Evolutionary conservation across 257 asterid genomes (phyloP), one percentile per base, ranked within the genome.

Genomic region (Fraxinus americana): DNA sequence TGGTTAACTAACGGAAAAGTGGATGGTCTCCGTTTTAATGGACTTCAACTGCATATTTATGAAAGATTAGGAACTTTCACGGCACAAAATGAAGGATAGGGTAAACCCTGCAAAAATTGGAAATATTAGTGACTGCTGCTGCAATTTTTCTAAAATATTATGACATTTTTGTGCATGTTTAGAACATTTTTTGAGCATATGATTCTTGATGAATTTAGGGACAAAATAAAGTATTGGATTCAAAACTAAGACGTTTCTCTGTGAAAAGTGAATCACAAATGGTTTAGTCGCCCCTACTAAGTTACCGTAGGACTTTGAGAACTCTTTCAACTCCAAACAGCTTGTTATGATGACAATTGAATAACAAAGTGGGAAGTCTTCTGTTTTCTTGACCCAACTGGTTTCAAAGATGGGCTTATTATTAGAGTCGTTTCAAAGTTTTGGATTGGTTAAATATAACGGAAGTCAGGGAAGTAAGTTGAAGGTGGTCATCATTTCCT

Each of bases 401-500:
- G 27, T 77, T 67, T 48, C 21, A 16, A 14, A 48, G 39, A 14
- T 39, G 66, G 45, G 35, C 14, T 27, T n/a, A 71, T 5, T 8
- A 19, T 7, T 65, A 41, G 75, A 23, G 14, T 29, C 23, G 41
- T 52, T 59, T 17, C 7, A 32, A 63, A n/a, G 21, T 14, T 5
- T 75, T 50, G 59, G 48, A 45, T 35, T 73, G 45, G 9, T 45
- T 70, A 61, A 70, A 61, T 67, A 59, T 38, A 78, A 17, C 63
- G 68, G 83, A 71, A 75, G 48, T 30, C 81, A 13, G 69, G 70
- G 70, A 75, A 78, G 84, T 25, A 77, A 72, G 76, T 57, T 71
- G 82, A 81, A n/a, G 81, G 66, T 76, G 61, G 73, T 39, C 67
- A 50, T 78, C 13, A 73, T 74, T 88, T 84, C 65, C 87, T 86